Conservation (phyloP, 257 asterid species). For the Solanum commersonii region DNA sequence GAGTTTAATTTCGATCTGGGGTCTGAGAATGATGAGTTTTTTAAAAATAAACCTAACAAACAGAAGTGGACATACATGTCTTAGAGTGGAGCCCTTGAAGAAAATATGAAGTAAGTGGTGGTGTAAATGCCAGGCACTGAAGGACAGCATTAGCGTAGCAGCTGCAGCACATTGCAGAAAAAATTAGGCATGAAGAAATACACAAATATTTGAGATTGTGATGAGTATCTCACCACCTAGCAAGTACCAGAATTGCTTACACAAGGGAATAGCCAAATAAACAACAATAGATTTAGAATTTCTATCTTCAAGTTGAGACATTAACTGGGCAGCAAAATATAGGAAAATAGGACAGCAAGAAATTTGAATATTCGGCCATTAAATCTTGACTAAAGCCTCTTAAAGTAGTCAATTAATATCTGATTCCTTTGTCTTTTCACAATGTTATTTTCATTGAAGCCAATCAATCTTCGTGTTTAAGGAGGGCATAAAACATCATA, state of each 20-base stretch:
- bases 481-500: not conserved
- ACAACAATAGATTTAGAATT: not conserved
- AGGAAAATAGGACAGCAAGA: not conserved
- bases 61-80: constrained; percentile 37
- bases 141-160: constrained; percentile 86
- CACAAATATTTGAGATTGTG: not conserved
- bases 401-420: not conserved
- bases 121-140: constrained; percentile 76
- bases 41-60: not conserved
- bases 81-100: constrained; percentile 69
- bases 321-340: not conserved
- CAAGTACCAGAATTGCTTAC: not conserved
- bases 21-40: not conserved
- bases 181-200: not conserved
- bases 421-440: not conserved
- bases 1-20: not conserved
- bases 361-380: not conserved
- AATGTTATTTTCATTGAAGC: not conserved
- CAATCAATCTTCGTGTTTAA: not conserved
- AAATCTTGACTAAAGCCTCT: not conserved
- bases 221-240: not conserved
- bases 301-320: not conserved
- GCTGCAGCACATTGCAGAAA: constrained; percentile 33
- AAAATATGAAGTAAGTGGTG: constrained; percentile 80
- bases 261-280: not conserved